Percentiles rank a stretch among this genome's conserved stretches.
These are phyloP conservation scores for Gossypium arboreum DNA, from an alignment of 345 rosid genomes.

Conservation along the genomic window DNA sequence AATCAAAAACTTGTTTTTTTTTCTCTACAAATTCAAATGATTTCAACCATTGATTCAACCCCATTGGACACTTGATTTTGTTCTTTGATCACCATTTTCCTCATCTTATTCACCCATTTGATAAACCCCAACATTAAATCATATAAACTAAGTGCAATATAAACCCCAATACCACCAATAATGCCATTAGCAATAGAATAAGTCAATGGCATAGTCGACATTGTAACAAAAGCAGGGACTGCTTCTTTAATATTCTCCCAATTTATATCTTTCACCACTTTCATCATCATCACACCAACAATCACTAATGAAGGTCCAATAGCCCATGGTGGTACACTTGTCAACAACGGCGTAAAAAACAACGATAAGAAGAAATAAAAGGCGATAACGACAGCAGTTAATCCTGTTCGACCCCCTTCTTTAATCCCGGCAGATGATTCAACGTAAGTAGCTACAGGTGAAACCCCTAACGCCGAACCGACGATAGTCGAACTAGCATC, in stretches of 20 bases:
- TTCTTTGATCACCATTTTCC: conserved; percentile 48
- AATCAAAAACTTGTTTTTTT: not conserved
- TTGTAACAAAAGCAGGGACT: conserved; percentile 76
- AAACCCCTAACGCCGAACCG: conserved; percentile 64
- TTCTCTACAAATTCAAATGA: conserved; percentile 22
- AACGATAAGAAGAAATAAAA: conserved; percentile 53
- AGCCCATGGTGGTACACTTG: conserved; percentile 89
- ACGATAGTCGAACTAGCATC: conserved; percentile 75
- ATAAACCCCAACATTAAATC: conserved; percentile 30
- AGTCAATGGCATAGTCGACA: conserved; percentile 80
- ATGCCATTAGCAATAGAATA: conserved; percentile 87
- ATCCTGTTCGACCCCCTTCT: conserved; percentile 91
- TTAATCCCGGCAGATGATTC: conserved; percentile 84
- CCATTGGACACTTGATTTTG: conserved; percentile 62
- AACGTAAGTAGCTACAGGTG: conserved; percentile 58
- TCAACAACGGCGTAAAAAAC: conserved; percentile 65
- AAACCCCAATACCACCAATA: conserved; percentile 66
- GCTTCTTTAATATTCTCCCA: conserved; percentile 72
- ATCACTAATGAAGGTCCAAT: conserved; percentile 76
- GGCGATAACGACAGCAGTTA: conserved; percentile 66
- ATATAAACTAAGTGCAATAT: conserved; percentile 57
- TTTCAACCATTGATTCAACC: conserved; percentile 27
- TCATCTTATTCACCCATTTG: conserved; percentile 38
- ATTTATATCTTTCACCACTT: conserved; percentile 62
- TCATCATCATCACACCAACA: conserved; percentile 92